A percentile compares a stretch with the other conserved stretches of the same genome.
These are phyloP conservation scores for Evernia prunastri DNA, from an alignment of 495 filamentous ascomycete genomes.

Conservation along the genomic window DNA sequence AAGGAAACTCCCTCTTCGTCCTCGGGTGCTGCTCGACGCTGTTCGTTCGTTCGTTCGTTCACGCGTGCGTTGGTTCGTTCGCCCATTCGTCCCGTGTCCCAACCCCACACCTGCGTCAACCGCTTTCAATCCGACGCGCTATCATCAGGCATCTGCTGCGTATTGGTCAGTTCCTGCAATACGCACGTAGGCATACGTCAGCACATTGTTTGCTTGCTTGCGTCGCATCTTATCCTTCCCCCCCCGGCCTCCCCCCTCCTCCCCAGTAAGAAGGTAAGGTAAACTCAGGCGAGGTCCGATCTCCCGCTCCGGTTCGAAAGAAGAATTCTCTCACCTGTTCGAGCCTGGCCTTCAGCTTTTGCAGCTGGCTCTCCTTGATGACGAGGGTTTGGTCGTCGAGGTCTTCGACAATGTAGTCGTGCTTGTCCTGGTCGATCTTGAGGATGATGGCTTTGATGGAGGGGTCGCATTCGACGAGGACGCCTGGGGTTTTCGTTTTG, in stretches of 20 bases:
- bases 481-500: conserved; percentile 52
- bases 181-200: too few species aligned
- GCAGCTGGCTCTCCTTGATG: conserved; percentile 63
- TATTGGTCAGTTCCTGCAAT: conserved; percentile 52
- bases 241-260: neutral
- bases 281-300: too few species aligned
- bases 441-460: conserved; percentile 71
- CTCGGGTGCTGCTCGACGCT: too few species aligned
- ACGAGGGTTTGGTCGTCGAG: conserved; percentile 65
- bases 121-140: conserved; percentile 41
- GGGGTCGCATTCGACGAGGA: conserved; percentile 70
- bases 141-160: conserved; percentile 49
- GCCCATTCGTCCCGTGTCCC: neutral
- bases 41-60: too few species aligned
- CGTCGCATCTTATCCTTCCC: neutral
- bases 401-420: conserved; percentile 71
- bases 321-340: conserved; percentile 59
- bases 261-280: neutral
- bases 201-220: neutral
- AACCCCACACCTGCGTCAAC: neutral
- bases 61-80: too few species aligned
- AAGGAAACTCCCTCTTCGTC: too few species aligned
- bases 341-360: conserved; percentile 51
- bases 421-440: conserved; percentile 59
- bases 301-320: too few species aligned